A percentile compares a stretch with the other conserved stretches of the same genome.
phyloP scores from a whole-genome alignment of 108 stramenopile genomes.

The Mediolabrus comicus region DNA sequence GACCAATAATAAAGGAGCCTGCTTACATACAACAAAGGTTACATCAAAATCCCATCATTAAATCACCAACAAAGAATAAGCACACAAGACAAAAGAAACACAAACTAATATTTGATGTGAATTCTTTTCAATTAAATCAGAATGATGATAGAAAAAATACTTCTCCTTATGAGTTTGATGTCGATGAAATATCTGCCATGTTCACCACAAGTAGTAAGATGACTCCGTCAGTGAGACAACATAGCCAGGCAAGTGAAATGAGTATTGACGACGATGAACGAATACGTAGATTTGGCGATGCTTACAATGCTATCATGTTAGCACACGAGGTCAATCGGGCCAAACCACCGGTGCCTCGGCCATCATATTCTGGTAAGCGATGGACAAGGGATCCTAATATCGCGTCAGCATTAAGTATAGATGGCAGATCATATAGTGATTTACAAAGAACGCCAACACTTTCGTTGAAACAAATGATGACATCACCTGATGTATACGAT shows the following conservation, averaged over 20 bases:
- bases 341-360: constrained; percentile 29
- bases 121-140: constrained; percentile 1
- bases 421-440: constrained; percentile 54
- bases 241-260: neutral
- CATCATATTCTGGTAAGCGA: constrained; percentile 39
- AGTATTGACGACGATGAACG: constrained; percentile 46
- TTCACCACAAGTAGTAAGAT: constrained; percentile 28
- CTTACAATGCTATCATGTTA: constrained; percentile 73
- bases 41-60: neutral
- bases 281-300: constrained; percentile 71
- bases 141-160: neutral
- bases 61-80: constrained; percentile 1
- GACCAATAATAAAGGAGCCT: neutral
- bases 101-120: constrained; percentile 29
- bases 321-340: constrained; percentile 30
- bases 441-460: constrained; percentile 55
- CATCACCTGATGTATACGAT: constrained; percentile 5
- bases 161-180: neutral
- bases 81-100: constrained; percentile 22
- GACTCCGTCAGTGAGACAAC: constrained; percentile 11
- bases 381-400: constrained; percentile 71
- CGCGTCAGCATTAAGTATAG: constrained; percentile 38
- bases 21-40: neutral
- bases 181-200: constrained; percentile 31
- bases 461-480: constrained; percentile 33